Conservation (phyloP, 495 filamentous ascomycete species). For the Penicillium roqueforti region DNA sequence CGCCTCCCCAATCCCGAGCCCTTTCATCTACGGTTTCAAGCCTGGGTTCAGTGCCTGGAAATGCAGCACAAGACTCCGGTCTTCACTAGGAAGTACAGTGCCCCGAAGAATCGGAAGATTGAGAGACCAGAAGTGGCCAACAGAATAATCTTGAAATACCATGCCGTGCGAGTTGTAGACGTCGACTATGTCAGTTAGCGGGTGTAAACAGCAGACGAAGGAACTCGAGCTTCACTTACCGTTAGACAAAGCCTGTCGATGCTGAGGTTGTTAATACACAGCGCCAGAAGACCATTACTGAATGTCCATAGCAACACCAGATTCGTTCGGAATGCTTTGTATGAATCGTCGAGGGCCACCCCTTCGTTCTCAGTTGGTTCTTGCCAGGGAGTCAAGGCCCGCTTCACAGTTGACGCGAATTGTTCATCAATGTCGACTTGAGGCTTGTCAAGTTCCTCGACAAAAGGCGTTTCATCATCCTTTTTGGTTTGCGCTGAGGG, state of each 20-base stretch:
- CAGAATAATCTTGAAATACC: constrained; percentile 21
- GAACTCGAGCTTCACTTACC: constrained; percentile 49
- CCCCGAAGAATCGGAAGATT: constrained; percentile 21
- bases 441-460: constrained; percentile 89
- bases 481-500: constrained; percentile 81
- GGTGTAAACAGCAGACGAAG: neutral
- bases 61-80: constrained; percentile 19
- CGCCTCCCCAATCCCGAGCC: neutral
- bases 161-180: constrained; percentile 17
- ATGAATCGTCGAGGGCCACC: constrained; percentile 86
- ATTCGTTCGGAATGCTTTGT: constrained; percentile 93
- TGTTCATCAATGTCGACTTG: constrained; percentile 95
- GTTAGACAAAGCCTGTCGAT: constrained; percentile 71
- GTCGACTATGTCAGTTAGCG: constrained; percentile 7
- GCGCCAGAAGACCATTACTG: constrained; percentile 75
- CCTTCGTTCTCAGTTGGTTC: constrained; percentile 64
- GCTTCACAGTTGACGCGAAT: constrained; percentile 90
- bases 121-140: constrained; percentile 22
- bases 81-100: constrained; percentile 20
- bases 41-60: constrained; percentile 6
- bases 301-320: constrained; percentile 87
- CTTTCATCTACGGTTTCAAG: neutral
- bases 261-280: constrained; percentile 76
- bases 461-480: constrained; percentile 70
- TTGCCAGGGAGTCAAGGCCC: constrained; percentile 70